Evolutionary conservation across 345 rosid genomes (phyloP), one percentile per base, ranked within the genome.

Genomic region (Orychophragmus violaceus): DNA sequence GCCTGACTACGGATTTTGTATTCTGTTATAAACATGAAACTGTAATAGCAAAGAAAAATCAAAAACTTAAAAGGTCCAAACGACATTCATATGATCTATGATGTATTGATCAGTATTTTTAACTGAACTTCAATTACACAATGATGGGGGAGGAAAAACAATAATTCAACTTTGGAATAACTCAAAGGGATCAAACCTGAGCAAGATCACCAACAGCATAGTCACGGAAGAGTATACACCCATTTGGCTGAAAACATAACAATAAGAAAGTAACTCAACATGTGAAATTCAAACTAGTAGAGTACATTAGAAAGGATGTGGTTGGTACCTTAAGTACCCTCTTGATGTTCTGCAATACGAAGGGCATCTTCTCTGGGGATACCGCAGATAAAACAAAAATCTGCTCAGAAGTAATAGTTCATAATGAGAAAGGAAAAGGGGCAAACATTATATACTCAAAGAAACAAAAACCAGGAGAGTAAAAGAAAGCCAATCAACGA

Each of bases 181-280:
- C 17, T 17, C 13, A 42, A 66, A 48, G 48, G 51, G 46, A 62
- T 36, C 65, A 68, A 77, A 93, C 96, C 97, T 90, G 97, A 59
- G 97, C 97, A 75, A 93, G 95, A 80, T 90, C 94, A 11, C 96
- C 98, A 19, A 77, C 67, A 50, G 96, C 96, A 78, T 88, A 90
- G 74, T 93, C 98, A 28, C 97, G 87, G 75, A 93, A 80, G 55
- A 93, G 89, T 67, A 90, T 80, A 37, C 71, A 73, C 60, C 96
- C 96, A 72, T 80, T 72, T 51, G 96, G 89, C 97, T 91, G 84
- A 71, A 68, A 77, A 49, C 55, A 63, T 24, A 58, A 59, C 19
- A 23, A 59, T 19, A 46, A 39, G 27, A 61, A 41, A 24, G 49
- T 39, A 44, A 39, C 8, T 45, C 13, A 45, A 12, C 25, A 60